phyloP scores from a whole-genome alignment of 2,329 filamentous ascomycete genomes.

The Cladosporium sp. region DNA sequence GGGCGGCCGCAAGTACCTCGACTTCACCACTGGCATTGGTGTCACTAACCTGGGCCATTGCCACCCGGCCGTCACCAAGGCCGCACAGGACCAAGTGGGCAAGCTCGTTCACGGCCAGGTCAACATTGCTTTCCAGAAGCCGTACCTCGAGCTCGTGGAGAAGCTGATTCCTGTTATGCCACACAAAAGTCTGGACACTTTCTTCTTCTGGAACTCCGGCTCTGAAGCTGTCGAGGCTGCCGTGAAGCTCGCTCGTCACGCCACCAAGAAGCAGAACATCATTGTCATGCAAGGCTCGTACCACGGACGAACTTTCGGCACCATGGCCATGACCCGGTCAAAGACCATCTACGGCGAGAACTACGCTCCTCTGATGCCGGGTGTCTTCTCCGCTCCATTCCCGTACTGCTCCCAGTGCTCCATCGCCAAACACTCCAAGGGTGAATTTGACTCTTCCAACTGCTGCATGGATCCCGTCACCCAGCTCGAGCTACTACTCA shows the following conservation, averaged over 20 bases:
- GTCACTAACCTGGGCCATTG: constrained; percentile 41
- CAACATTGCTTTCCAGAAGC: constrained; percentile 44
- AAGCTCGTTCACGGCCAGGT: constrained; percentile 44
- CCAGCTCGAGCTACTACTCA: constrained; percentile 47
- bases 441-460: constrained; percentile 42
- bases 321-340: constrained; percentile 42
- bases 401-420: constrained; percentile 36
- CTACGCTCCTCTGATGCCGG: constrained; percentile 51
- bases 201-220: constrained; percentile 61
- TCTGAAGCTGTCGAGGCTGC: constrained; percentile 64
- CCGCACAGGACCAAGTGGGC: constrained; percentile 39
- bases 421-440: constrained; percentile 40
- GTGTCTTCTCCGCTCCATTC: constrained; percentile 61
- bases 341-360: constrained; percentile 3
- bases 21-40: constrained; percentile 40
- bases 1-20: constrained; percentile 28
- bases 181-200: constrained; percentile 39
- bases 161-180: constrained; percentile 39
- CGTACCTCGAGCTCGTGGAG: constrained; percentile 39
- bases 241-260: constrained; percentile 62
- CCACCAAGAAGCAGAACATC: constrained; percentile 55
- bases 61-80: constrained; percentile 39
- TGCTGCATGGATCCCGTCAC: constrained; percentile 42
- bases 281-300: constrained; percentile 65
- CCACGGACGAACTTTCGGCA: constrained; percentile 66